Base-by-base conservation (phyloP, 257 asterid genomes). In the Petrea volubilis region DNA sequence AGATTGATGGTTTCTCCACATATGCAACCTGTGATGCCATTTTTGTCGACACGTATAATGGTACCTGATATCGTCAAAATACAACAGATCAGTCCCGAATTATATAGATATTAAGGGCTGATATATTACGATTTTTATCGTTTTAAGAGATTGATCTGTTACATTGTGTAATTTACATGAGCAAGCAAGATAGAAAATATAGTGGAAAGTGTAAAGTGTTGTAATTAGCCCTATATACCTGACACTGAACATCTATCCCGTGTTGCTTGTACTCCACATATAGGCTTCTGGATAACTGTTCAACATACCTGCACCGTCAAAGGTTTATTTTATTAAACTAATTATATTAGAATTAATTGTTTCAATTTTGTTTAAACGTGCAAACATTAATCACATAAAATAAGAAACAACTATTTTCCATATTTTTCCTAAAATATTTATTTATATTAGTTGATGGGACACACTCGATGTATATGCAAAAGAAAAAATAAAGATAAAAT, bases 181-280 rank as follows among this genome's bases (percentile, higher is more conserved):
- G n/a, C n/a, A n/a, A n/a, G n/a, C n/a, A n/a, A n/a, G n/a, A n/a
- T n/a, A n/a, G n/a, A n/a, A n/a, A n/a, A n/a, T n/a, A n/a, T n/a
- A n/a, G n/a, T n/a, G n/a, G n/a, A n/a, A n/a, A n/a, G n/a, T n/a
- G n/a, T n/a, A n/a, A n/a, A n/a, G n/a, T n/a, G n/a, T n/a, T n/a
- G n/a, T n/a, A n/a, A n/a, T n/a, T 33, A 7, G 38, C 3, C 3
- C 5, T 33, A 33, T 33, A 20, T 79, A 89, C 97, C 95, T 86
- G 98, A 51, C 97, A 91, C 44, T 93, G 98, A 3, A 93, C 85
- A 73, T 88, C 85, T 38, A 91, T 83, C 1, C 97, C 95, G 17
- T 67, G 13, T 8, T 61, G 46, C 57, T 80, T 84, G 79, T 89
- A 93, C 77, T 91, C 98, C 28, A 85, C 81, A 18, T 86, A 76